Evolutionary conservation across 306 rosid species (phyloP), one percentile per base, ranked within the genome.

Genomic region (Vigna hirtella): DNA sequence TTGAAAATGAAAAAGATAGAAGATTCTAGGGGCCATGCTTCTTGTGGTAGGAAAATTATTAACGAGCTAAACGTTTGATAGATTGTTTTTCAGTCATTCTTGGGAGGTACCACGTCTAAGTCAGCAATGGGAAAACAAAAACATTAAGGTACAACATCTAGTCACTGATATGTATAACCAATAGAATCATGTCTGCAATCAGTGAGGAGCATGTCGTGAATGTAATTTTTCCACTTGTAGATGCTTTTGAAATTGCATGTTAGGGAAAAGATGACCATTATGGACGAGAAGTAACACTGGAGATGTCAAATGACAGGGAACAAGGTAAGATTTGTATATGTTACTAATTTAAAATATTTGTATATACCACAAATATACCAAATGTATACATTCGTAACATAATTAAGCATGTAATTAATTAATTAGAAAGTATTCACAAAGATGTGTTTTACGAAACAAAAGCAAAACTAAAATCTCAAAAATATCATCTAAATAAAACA

Each of bases 41-140:
- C 22, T 24, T 64, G 5, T 45, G 56, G 65, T 34, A 43, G 20
- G 43, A 70, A 76, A 71, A 45, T 9, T 28, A 65, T 74, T 11
- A 17, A 70, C 43, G 53, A 61, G 61, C 51, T 53, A 50, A 51
- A 59, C 6, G 53, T 32, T 76, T 66, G 42, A 14, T 43, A 55
- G 48, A 18, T 74, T 47, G 10, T 9, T 43, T 28, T 42, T 70
- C n/a, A 18, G 68, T 52, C 67, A 63, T 53, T 65, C 56, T 42
- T 76, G 43, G 55, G 28, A 11, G 85, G 79, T 82, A 48, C 13
- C 7, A 64, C 36, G 36, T 63, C 85, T 32, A 32, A 56, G 48
- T 76, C 81, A 57, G 48, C 0, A 15, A 15, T 10, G 34, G 22
- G 1, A 58, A 26, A 50, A 12, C 24, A 74, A 38, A 38, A 34